A percentile compares a stretch with the other conserved stretches of the same genome.
Evolutionary conservation across 129 eudicot genomes (phyloP).

Genomic region (Flaveria brownii): DNA sequence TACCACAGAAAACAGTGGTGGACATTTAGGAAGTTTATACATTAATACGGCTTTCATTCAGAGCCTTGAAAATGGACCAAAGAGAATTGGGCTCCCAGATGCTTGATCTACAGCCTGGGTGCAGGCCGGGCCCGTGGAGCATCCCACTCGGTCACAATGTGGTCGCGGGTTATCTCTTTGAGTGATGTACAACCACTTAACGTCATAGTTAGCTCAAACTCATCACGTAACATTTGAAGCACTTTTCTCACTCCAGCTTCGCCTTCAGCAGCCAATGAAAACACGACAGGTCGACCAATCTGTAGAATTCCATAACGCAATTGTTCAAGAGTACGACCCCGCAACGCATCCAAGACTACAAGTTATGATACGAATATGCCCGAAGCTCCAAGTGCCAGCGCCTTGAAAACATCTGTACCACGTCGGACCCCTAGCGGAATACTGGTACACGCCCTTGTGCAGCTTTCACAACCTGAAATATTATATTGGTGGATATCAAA

Average conservation of each 20-base stretch:
- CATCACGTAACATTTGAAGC: conserved; percentile 77
- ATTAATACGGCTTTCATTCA: conserved; percentile 5
- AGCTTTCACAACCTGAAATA: conserved; percentile 72
- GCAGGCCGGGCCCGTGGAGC: conserved; percentile 54
- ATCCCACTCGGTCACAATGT: conserved; percentile 76
- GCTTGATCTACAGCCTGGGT: conserved; percentile 49
- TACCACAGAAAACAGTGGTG: conserved; percentile 11
- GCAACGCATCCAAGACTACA: not conserved
- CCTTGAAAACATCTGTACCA: conserved; percentile 90
- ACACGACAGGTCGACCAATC: conserved; percentile 79
- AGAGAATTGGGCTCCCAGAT: not conserved
- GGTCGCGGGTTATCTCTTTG: conserved; percentile 64
- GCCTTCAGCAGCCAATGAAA: conserved; percentile 86
- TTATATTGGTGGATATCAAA: not conserved
- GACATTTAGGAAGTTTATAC: conserved; percentile 1
- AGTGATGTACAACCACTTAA: conserved; percentile 79
- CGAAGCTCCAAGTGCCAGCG: conserved; percentile 81
- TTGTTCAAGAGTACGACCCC: not conserved
- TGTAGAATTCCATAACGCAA: conserved; percentile 19
- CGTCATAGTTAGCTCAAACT: conserved; percentile 82
- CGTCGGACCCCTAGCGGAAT: conserved; percentile 80
- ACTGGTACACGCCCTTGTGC: conserved; percentile 85
- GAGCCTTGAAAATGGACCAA: not conserved
- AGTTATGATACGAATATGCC: conserved; percentile 53
- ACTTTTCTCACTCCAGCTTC: conserved; percentile 76